A percentile compares a stretch with the other conserved stretches of the same genome.
These are phyloP conservation scores for Anthracocystis walkeri DNA, from an alignment of 1,284 basidiomycete species.

Conservation along the genomic window DNA sequence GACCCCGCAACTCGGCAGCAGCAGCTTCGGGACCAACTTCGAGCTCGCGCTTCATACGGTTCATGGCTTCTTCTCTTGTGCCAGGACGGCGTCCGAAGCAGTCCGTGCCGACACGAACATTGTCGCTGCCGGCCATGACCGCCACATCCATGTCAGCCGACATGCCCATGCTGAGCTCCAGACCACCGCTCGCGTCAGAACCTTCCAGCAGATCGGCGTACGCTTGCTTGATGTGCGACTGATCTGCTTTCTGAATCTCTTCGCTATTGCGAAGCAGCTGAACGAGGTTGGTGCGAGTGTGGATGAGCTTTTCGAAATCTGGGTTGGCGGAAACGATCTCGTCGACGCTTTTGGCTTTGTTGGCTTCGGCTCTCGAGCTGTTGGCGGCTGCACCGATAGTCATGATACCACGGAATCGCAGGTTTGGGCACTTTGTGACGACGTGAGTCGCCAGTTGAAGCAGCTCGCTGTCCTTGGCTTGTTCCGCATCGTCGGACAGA, in stretches of 20 bases:
- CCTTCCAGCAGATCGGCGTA: constrained; percentile 48
- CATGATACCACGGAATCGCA: constrained; percentile 89
- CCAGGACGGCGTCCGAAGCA: constrained; percentile 79
- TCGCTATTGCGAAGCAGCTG: constrained; percentile 62
- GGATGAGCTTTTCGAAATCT: constrained; percentile 82
- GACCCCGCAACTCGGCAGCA: constrained; percentile 21
- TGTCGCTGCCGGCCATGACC: constrained; percentile 82
- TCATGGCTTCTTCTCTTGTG: constrained; percentile 60
- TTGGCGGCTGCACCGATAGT: constrained; percentile 83
- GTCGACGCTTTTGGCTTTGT: constrained; percentile 75
- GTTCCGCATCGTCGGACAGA: constrained; percentile 24
- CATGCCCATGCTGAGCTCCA: constrained; percentile 97
- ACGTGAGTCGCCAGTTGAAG: constrained; percentile 80
- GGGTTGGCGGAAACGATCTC: constrained; percentile 77
- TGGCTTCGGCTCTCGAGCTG: constrained; percentile 68
- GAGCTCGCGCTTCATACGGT: constrained; percentile 58
- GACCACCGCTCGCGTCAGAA: constrained; percentile 71
- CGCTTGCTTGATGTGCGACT: constrained; percentile 29
- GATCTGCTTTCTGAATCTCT: constrained; percentile 23
- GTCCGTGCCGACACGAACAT: constrained; percentile 90
- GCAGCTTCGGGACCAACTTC: constrained; percentile 48
- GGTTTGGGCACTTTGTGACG: constrained; percentile 78
- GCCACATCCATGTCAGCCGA: constrained; percentile 93
- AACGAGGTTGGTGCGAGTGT: constrained; percentile 76
- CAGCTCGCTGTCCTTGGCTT: constrained; percentile 70